Evolutionary conservation across 2,329 filamentous ascomycete genomes (phyloP).

Genomic region (Botrytis fragariae): DNA sequence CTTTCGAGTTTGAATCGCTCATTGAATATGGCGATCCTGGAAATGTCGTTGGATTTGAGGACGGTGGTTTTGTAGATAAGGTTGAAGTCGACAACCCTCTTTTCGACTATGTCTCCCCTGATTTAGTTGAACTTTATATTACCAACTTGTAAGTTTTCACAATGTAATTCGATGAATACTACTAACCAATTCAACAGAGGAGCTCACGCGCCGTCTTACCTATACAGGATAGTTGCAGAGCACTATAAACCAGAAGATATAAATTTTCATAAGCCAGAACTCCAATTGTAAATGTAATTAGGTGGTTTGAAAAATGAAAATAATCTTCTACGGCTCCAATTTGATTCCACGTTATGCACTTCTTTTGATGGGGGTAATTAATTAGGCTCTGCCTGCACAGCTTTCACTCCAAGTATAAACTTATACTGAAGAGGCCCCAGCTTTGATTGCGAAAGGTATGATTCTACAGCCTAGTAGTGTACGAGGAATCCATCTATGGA

Average conservation of each 20-base stretch:
- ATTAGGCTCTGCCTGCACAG: background rate
- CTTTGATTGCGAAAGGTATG: background rate
- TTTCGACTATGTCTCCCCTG: slow-evolving; percentile 78
- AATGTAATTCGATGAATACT: slow-evolving; percentile 29
- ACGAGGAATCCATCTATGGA: background rate
- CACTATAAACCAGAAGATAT: slow-evolving; percentile 75
- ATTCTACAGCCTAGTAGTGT: background rate
- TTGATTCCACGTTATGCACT: background rate
- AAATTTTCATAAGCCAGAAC: slow-evolving; percentile 50
- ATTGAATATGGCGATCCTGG: slow-evolving; percentile 85
- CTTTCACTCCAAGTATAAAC: background rate
- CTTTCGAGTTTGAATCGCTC: slow-evolving; percentile 75
- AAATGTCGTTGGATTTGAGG: slow-evolving; percentile 71
- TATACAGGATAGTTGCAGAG: slow-evolving; percentile 71
- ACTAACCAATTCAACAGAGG: slow-evolving; percentile 46
- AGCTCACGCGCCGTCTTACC: slow-evolving; percentile 65
- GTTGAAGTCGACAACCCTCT: slow-evolving; percentile 76
- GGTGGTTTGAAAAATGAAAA: slow-evolving; percentile 4
- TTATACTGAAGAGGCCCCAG: background rate
- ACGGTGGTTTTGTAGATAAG: slow-evolving; percentile 74
- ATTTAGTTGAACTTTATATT: slow-evolving; percentile 76
- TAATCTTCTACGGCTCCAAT: background rate
- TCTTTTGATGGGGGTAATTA: background rate
- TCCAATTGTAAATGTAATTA: slow-evolving; percentile 30
- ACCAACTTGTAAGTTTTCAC: slow-evolving; percentile 68